Percentiles rank a stretch among this genome's conserved stretches.
Conservation (phyloP, 164 flowering plant genomes). For the Cinnamomum micranthum region DNA sequence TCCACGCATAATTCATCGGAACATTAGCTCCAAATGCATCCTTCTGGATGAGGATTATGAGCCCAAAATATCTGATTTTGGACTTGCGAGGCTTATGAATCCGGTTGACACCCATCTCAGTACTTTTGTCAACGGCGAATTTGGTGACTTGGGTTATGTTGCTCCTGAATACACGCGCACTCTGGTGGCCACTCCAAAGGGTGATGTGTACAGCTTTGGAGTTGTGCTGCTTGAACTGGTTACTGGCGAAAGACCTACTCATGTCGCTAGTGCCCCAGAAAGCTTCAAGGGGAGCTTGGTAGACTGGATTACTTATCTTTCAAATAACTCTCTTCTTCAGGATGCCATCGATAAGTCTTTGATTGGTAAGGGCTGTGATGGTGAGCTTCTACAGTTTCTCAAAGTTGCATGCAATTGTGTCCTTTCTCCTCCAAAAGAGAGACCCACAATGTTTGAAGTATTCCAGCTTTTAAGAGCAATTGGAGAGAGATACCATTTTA, state of each 20-base stretch:
- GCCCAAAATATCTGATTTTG: slow-evolving; percentile 23
- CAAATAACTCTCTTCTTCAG: slow-evolving; percentile 9
- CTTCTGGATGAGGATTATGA: slow-evolving; percentile 23
- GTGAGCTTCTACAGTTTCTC: slow-evolving; percentile 19
- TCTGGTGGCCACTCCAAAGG: slow-evolving; percentile 21
- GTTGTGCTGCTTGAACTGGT: slow-evolving; percentile 23
- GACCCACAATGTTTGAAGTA: slow-evolving; percentile 27
- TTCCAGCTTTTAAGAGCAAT: slow-evolving; percentile 22
- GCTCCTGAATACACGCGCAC: slow-evolving; percentile 25
- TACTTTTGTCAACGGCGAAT: slow-evolving; percentile 21
- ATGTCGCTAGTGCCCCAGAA: slow-evolving; percentile 20
- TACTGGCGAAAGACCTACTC: slow-evolving; percentile 21
- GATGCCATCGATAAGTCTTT: slow-evolving; percentile 18
- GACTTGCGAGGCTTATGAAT: slow-evolving; percentile 22
- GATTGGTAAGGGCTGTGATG: slow-evolving; percentile 17
- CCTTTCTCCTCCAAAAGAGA: slow-evolving; percentile 17
- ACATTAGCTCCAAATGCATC: slow-evolving; percentile 24
- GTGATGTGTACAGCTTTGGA: slow-evolving; percentile 29
- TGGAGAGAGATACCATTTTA: slow-evolving; percentile 17
- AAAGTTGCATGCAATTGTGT: slow-evolving; percentile 20
- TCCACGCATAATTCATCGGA: slow-evolving; percentile 19
- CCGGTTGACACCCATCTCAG: slow-evolving; percentile 20
- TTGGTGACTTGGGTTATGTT: slow-evolving; percentile 22
- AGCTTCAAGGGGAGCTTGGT: slow-evolving; percentile 26
- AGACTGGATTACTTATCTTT: slow-evolving; percentile 17